phyloP scores from a whole-genome alignment of 164 flowering plant genomes.

The Dillenia suffruticosa region DNA sequence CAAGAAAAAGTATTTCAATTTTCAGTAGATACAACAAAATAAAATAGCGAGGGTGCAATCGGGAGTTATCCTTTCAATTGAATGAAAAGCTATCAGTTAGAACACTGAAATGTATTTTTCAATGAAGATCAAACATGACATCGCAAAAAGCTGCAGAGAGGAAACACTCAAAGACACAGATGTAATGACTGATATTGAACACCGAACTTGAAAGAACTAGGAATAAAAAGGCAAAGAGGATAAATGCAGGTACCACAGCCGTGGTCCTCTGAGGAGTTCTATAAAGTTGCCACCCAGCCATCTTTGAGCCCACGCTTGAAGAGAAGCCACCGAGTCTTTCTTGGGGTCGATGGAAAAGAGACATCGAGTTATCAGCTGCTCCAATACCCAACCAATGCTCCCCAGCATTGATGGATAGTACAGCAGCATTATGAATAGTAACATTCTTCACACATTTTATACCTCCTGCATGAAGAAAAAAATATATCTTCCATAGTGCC shows the following conservation, averaged over 20 bases:
- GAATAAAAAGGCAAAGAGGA: not conserved
- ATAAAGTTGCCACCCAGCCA: constrained; percentile 94
- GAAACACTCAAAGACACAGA: too few relatives aligned
- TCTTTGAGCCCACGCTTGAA: constrained; percentile 67
- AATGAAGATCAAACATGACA: too few relatives aligned
- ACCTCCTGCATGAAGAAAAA: constrained; percentile 46
- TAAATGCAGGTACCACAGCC: constrained; percentile 57
- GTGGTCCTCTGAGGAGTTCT: constrained; percentile 84
- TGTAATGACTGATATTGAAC: too few relatives aligned
- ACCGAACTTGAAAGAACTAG: too few relatives aligned
- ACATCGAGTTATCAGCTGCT: constrained; percentile 98
- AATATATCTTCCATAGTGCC: too few relatives aligned
- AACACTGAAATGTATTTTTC: too few relatives aligned
- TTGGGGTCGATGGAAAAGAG: constrained; percentile 95
- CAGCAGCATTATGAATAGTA: constrained; percentile 65
- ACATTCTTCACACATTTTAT: constrained; percentile 86
- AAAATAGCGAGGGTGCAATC: too few relatives aligned
- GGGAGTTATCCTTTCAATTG: too few relatives aligned
- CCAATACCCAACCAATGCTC: constrained; percentile 98
- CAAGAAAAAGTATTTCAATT: too few relatives aligned
- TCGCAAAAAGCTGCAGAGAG: too few relatives aligned
- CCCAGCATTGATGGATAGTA: constrained; percentile 87
- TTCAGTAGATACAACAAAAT: too few relatives aligned
- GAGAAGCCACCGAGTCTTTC: constrained; percentile 80
- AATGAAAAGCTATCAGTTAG: too few relatives aligned